Conservation (phyloP, 345 rosid genomes). For the Salix purpurea region DNA sequence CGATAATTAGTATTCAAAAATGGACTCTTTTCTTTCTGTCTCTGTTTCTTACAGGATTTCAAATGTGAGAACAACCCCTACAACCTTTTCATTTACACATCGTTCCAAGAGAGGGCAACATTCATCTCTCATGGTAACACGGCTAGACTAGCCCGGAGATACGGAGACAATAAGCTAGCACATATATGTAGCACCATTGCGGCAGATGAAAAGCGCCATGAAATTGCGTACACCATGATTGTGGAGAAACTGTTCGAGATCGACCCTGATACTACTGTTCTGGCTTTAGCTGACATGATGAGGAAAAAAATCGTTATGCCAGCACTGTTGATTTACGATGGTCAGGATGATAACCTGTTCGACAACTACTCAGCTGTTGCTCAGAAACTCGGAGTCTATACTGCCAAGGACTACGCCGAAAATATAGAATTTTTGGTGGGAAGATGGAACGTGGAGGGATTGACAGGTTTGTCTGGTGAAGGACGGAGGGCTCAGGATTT, state of each 20-base stretch:
- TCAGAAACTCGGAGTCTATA: slow-evolving; percentile 27
- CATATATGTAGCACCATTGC: slow-evolving; percentile 34
- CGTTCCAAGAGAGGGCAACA: slow-evolving; percentile 44
- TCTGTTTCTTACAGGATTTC: slow-evolving; percentile 17
- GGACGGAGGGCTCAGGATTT: slow-evolving; percentile 29
- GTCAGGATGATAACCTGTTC: slow-evolving; percentile 29
- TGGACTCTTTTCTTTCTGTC: background rate
- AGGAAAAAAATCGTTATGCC: slow-evolving; percentile 34
- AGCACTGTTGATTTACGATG: slow-evolving; percentile 32
- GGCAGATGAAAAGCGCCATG: slow-evolving; percentile 38
- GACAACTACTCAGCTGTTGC: slow-evolving; percentile 29
- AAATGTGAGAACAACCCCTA: slow-evolving; percentile 28
- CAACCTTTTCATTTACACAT: slow-evolving; percentile 32
- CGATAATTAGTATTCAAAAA: background rate
- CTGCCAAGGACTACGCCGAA: slow-evolving; percentile 27
- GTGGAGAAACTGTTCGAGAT: slow-evolving; percentile 34
- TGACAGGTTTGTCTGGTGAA: slow-evolving; percentile 26
- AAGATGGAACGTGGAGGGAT: slow-evolving; percentile 26
- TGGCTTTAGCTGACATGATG: slow-evolving; percentile 39
- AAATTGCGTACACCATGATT: slow-evolving; percentile 28
- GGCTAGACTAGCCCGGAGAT: slow-evolving; percentile 31
- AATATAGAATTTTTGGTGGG: slow-evolving; percentile 30
- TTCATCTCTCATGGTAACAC: slow-evolving; percentile 40
- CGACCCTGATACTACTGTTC: slow-evolving; percentile 31
- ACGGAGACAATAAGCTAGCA: slow-evolving; percentile 33